These are phyloP conservation scores for Xerocomus potaroensis DNA, from an alignment of 768 basidiomycete genomes.

Conservation along the genomic window DNA sequence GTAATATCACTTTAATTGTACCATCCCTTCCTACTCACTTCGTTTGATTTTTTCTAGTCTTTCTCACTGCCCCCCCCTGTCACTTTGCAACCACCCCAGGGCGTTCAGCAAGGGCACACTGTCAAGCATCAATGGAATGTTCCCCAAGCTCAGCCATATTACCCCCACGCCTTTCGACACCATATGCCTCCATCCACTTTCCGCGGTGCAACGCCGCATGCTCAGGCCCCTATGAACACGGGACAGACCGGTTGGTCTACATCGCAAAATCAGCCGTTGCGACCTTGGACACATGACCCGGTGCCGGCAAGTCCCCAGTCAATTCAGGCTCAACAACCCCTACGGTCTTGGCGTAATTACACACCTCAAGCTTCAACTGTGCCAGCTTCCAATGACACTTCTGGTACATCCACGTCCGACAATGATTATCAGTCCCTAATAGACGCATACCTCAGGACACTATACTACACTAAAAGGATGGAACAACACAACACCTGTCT, in stretches of 20 bases:
- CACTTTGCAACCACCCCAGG: background rate
- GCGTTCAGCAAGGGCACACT: slow-evolving; percentile 4
- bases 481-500: background rate
- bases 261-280: slow-evolving; percentile 9
- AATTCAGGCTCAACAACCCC: slow-evolving; percentile 4
- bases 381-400: background rate
- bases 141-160: background rate
- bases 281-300: slow-evolving; percentile 1
- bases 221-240: slow-evolving; percentile 1
- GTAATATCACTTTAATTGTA: slow-evolving; percentile 9
- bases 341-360: slow-evolving; percentile 11
- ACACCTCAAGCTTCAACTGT: background rate
- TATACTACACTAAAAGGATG: slow-evolving; percentile 1
- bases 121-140: slow-evolving; percentile 1
- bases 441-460: background rate
- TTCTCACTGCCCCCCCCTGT: background rate
- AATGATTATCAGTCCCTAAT: background rate
- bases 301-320: slow-evolving; percentile 4
- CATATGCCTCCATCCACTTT: background rate
- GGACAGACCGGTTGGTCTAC: slow-evolving; percentile 12
- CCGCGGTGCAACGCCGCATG: background rate
- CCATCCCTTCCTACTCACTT: slow-evolving; percentile 4
- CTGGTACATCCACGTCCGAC: slow-evolving; percentile 1
- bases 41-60: slow-evolving; percentile 9
- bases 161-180: background rate